Evolutionary conservation across 1,284 basidiomycete genomes (phyloP).

Genomic region (Apiotrichum mycotoxinovorans): DNA sequence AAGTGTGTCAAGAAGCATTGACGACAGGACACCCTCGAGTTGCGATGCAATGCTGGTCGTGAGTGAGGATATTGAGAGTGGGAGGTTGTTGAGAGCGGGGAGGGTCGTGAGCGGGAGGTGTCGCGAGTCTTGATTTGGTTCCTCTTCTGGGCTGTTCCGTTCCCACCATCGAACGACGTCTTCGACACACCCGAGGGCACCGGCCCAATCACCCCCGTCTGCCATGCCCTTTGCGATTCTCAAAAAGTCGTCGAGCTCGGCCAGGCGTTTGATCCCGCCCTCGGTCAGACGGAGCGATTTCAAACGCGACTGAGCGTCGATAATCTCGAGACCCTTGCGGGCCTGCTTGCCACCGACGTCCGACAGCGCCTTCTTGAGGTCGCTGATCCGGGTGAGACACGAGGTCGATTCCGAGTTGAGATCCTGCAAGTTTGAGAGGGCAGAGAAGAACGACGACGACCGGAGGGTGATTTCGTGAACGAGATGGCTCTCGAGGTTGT

Average conservation of each 20-base stretch:
- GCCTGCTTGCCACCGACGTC: slow-evolving; percentile 75
- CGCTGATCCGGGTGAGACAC: slow-evolving; percentile 71
- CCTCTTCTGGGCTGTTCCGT: slow-evolving; percentile 15
- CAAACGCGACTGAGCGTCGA: slow-evolving; percentile 63
- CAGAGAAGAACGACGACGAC: slow-evolving; percentile 92
- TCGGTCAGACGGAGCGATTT: slow-evolving; percentile 61
- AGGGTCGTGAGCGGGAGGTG: slow-evolving; percentile 54
- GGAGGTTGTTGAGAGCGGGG: slow-evolving; percentile 66
- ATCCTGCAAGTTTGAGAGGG: slow-evolving; percentile 87
- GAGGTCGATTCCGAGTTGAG: slow-evolving; percentile 82
- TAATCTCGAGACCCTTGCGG: slow-evolving; percentile 69
- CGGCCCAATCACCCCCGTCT: slow-evolving; percentile 75
- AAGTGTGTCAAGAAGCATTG: slow-evolving; percentile 66
- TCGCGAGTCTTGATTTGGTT: slow-evolving; percentile 4
- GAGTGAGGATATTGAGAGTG: slow-evolving; percentile 62
- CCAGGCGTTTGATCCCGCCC: slow-evolving; percentile 64
- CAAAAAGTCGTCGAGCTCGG: slow-evolving; percentile 69
- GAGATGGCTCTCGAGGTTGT: slow-evolving; percentile 91
- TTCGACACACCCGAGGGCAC: slow-evolving; percentile 72
- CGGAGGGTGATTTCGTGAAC: slow-evolving; percentile 87
- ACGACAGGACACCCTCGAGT: slow-evolving; percentile 72
- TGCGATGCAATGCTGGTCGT: slow-evolving; percentile 70
- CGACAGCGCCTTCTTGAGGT: slow-evolving; percentile 66
- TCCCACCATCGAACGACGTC: slow-evolving; percentile 69
- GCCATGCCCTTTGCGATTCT: slow-evolving; percentile 67